Base-by-base conservation (phyloP, 371 early-diverging fungal species). In the Lichtheimia ramosa region DNA sequence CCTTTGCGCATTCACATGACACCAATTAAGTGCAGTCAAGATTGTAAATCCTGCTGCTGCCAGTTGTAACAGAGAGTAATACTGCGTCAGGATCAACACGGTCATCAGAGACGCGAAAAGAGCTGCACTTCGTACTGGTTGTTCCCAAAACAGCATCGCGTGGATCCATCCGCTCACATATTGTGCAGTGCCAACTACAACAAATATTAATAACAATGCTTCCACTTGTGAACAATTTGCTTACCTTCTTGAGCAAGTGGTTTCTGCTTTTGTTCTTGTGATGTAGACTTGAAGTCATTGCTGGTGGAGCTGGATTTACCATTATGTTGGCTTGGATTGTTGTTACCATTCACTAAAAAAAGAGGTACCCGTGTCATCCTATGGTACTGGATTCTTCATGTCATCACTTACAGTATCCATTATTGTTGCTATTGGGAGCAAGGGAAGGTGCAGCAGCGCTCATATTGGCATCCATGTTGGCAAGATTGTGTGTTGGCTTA, bases 111-210 rank as follows among this genome's bases (percentile, higher is more conserved):
- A 50, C 5, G 56, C 61, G 5, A 82, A 63, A 8, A 73, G 62
- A 7, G 59, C 64, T 51, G 66, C 83, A 16, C 79, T 76, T 54
- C 77, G 69, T 25, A 66, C 41, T 12, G 83, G 85, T 23, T 77
- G 66, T 62, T 84, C 81, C 85, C 85, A 84, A 53, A 77, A 77
- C 53, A 84, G 66, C 23, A 84, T 74, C 41, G 78, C 79, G 55
- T 73, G 70, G 28, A 73, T 59, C 43, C 74, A 62, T 16, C 78
- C 66, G 14, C 73, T 73, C 56, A 84, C 74, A 64, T 77, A 81
- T 14, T 66, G 58, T 20, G 75, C 64, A 12, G 34, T 34, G 34
- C 34, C 34, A 4, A 75, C 34, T 34, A 34, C 34, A 34, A 8
- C 10, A 2, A 1, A 34, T 3, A 28, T 3, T 7, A 28, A 5